These are phyloP conservation scores for Acacia concinna DNA, from an alignment of 331 rosid genomes.

Conservation along the genomic window DNA sequence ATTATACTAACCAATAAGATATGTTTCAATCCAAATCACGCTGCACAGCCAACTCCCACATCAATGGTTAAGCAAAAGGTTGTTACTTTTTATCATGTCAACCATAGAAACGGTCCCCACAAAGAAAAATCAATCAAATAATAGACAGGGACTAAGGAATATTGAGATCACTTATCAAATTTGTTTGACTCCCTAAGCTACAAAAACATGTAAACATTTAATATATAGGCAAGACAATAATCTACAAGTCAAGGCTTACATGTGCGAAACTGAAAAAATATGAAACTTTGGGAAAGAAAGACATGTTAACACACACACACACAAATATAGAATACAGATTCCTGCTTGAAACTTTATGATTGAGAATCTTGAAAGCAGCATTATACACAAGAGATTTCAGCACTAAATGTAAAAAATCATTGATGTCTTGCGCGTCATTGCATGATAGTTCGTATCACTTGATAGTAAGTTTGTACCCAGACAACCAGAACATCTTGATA, in stretches of 20 bases:
- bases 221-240: not conserved
- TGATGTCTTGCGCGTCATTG: not conserved
- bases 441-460: not conserved
- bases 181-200: not conserved
- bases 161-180: not conserved
- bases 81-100: not conserved
- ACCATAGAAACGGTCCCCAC: not conserved
- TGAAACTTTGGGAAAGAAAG: not conserved
- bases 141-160: not conserved
- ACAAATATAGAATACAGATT: not conserved
- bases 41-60: not conserved
- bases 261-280: not conserved
- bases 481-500: not conserved
- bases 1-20: not conserved
- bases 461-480: conserved; percentile 16
- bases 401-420: conserved; percentile 2
- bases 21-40: not conserved
- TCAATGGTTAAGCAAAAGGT: not conserved
- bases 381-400: not conserved
- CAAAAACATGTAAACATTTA: not conserved
- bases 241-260: not conserved
- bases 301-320: conserved; percentile 15
- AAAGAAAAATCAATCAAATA: not conserved
- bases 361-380: not conserved
- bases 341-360: not conserved